Evolutionary conservation across 768 basidiomycete species (phyloP).

Genomic region (Naganishia randhawae): DNA sequence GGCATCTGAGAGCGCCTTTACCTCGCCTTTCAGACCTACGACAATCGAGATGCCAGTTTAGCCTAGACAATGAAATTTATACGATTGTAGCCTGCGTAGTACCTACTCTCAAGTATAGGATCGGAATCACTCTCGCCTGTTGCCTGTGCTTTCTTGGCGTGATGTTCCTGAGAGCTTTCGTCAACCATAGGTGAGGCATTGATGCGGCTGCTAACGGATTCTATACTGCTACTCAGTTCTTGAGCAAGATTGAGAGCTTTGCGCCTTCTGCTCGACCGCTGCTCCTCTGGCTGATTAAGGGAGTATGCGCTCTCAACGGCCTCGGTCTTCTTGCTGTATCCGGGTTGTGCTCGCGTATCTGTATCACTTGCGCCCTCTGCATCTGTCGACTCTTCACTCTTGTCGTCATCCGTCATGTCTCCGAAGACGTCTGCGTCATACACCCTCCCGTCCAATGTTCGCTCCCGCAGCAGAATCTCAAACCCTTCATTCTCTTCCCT

Average conservation of each 20-base stretch:
- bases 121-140: slow-evolving; percentile 32
- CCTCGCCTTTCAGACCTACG: slow-evolving; percentile 69
- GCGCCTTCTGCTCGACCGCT: background rate
- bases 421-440: slow-evolving; percentile 14
- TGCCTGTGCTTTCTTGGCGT: background rate
- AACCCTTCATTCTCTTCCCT: slow-evolving; percentile 93
- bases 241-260: slow-evolving; percentile 37
- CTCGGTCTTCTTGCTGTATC: slow-evolving; percentile 7
- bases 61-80: background rate
- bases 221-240: background rate
- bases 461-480: slow-evolving; percentile 86
- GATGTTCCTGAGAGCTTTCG: background rate
- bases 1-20: slow-evolving; percentile 88
- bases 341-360: background rate
- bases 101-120: slow-evolving; percentile 36
- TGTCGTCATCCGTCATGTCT: slow-evolving; percentile 13
- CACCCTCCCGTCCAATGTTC: slow-evolving; percentile 70
- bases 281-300: background rate
- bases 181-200: background rate
- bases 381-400: background rate
- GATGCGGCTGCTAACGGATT: no score
- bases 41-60: background rate
- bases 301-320: background rate
- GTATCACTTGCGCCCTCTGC: slow-evolving; percentile 1
- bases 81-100: background rate